Percentiles rank a stretch among this genome's conserved stretches.
These are phyloP conservation scores for Phytomonas serpens DNA, from an alignment of 208 protist species.

Conservation along the genomic window DNA sequence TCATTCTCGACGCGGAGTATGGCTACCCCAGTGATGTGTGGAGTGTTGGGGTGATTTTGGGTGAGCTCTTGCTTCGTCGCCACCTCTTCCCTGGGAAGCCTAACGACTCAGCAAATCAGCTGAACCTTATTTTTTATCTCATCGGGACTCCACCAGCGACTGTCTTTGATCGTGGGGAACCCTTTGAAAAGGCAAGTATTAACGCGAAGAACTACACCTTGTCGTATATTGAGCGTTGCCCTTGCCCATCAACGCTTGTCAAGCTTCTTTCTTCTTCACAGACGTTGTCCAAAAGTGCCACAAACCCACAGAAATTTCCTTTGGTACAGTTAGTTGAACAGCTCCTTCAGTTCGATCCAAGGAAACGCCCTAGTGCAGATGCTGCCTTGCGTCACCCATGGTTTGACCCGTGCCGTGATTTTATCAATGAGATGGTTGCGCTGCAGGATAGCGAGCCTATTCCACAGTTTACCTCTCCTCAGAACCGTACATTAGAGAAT, in stretches of 20 bases:
- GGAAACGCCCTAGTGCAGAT: constrained; percentile 65
- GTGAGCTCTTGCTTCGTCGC: constrained; percentile 82
- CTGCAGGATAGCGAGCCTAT: constrained; percentile 46
- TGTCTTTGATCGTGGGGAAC: constrained; percentile 52
- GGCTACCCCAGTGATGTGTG: constrained; percentile 82
- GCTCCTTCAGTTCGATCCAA: constrained; percentile 79
- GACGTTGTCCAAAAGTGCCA: constrained; percentile 35
- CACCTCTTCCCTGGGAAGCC: constrained; percentile 90
- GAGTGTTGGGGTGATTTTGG: constrained; percentile 88
- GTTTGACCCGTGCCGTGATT: constrained; percentile 71
- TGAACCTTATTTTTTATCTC: constrained; percentile 89
- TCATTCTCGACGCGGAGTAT: constrained; percentile 87
- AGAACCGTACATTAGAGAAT: constrained; percentile 40
- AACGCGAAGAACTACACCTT: constrained; percentile 82
- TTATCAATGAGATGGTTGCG: constrained; percentile 72
- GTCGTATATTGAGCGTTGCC: constrained; percentile 49
- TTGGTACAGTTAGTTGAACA: constrained; percentile 64
- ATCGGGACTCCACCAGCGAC: constrained; percentile 91
- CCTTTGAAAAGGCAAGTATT: constrained; percentile 84
- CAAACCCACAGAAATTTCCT: constrained; percentile 12
- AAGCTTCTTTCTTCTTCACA: constrained; percentile 40
- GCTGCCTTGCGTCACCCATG: constrained; percentile 72
- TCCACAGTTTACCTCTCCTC: constrained; percentile 40
- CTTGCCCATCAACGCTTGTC: constrained; percentile 41
- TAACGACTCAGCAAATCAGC: constrained; percentile 92